phyloP scores from a whole-genome alignment of 2,329 filamentous ascomycete genomes.

The Alternaria sp. region DNA sequence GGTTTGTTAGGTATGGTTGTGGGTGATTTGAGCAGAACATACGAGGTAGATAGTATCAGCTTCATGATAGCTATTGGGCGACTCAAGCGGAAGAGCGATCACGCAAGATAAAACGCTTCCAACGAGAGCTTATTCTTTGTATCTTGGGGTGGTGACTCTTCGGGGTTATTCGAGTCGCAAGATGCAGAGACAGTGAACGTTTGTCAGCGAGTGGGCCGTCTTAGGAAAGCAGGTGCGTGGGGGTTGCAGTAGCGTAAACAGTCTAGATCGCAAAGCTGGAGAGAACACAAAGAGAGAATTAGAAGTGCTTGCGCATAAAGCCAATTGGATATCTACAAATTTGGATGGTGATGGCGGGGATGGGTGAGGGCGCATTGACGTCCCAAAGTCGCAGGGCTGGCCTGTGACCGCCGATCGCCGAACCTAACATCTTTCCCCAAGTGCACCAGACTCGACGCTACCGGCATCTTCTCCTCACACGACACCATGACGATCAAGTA shows the following conservation, averaged over 20 bases:
- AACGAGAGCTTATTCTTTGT: not conserved
- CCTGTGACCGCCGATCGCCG: constrained; percentile 28
- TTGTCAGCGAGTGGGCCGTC: constrained; percentile 34
- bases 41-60: constrained; percentile 87
- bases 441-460: constrained; percentile 17
- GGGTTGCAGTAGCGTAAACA: constrained; percentile 1
- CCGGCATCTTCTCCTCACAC: constrained; percentile 18
- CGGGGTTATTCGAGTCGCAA: not conserved
- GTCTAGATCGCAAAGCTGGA: not conserved
- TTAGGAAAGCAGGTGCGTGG: constrained; percentile 11
- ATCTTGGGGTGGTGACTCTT: not conserved
- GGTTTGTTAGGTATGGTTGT: constrained; percentile 58
- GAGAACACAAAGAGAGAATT: not conserved
- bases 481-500: constrained; percentile 65
- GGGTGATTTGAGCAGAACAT: constrained; percentile 51
- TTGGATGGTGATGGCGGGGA: constrained; percentile 13
- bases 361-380: constrained; percentile 33
- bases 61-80: constrained; percentile 66
- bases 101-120: not conserved
- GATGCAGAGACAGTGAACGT: constrained; percentile 17
- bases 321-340: not conserved
- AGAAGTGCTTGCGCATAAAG: constrained; percentile 5
- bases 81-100: not conserved
- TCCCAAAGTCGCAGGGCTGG: constrained; percentile 36
- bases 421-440: constrained; percentile 21